Evolutionary conservation across 192 early-diverging fungal species (phyloP).

Genomic region (Powellomyces hirtus): DNA sequence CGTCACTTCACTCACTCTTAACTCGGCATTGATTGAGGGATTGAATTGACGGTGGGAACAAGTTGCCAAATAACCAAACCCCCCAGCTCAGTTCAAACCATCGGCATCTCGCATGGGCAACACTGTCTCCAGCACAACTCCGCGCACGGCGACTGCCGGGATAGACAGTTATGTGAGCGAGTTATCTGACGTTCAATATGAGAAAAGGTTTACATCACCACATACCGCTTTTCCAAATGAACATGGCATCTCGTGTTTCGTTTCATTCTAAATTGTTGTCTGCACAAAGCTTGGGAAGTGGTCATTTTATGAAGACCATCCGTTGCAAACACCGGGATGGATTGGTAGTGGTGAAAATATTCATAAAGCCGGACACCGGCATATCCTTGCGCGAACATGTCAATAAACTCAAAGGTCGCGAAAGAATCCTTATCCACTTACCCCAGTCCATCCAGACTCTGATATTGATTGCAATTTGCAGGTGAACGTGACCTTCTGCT

Average conservation of each 20-base stretch:
- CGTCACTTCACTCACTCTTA: no score
- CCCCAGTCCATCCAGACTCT: no score
- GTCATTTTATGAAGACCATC: slow-evolving; percentile 95
- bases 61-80: no score
- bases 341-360: slow-evolving; percentile 86
- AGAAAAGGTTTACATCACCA: slow-evolving; percentile 54
- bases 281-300: slow-evolving; percentile 82
- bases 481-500: slow-evolving; percentile 64
- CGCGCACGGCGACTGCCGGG: slow-evolving; percentile 57
- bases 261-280: no score
- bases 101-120: slow-evolving; percentile 56
- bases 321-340: slow-evolving; percentile 76
- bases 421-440: neutral
- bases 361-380: slow-evolving; percentile 77
- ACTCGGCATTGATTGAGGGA: no score
- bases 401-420: slow-evolving; percentile 56
- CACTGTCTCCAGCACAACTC: slow-evolving; percentile 65
- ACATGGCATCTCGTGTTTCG: no score
- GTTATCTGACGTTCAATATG: slow-evolving; percentile 68
- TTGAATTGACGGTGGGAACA: no score
- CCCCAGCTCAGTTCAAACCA: neutral
- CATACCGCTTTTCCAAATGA: no score
- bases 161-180: slow-evolving; percentile 76
- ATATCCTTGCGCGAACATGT: slow-evolving; percentile 55
- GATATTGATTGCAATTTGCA: no score